Evolutionary conservation across 78 protist genomes (phyloP), one percentile per base, ranked within the genome.

Genomic region (Protostelium mycophagum): DNA sequence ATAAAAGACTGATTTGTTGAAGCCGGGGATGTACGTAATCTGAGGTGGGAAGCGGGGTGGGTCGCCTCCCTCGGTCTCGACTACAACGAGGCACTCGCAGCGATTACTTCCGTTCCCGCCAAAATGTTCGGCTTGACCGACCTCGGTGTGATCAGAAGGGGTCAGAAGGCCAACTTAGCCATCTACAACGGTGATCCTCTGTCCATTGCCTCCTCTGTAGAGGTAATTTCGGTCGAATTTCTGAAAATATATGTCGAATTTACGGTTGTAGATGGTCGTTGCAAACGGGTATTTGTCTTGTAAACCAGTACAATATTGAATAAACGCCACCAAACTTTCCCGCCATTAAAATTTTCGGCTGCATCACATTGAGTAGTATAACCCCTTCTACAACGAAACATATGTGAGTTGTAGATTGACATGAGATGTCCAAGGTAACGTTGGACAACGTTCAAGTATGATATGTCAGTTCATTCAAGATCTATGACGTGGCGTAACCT

Each of bases 41-140:
- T 51, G 73, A 51, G 73, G 16, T 51, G 73, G 73, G 73, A 51
- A 16, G 73, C 73, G 16, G 73, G 73, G 73, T 51, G 73, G 73
- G 73, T 16, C 73, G 73, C 16, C 31, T 5, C 73, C 73, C 5
- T 25, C 16, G 73, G 73, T 25, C 5, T 51, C 31, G 31, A 5
- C 16, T 51, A 51, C 73, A 16, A 25, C 31, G 73, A 51, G 16
- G 73, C 73, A 51, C 73, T 51, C 31, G 73, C 73, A 25, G 5
- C 73, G 31, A 51, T 51, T 16, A 85, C 86, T 85, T 85, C 37
- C 37, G 86, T 85, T 85, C 86, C 37, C 86, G 37, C 36, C 36
- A 85, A 36, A 37, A 36, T 36, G 36, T 85, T 85, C 16, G 86
- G 86, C 5, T 85, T 85, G 86, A 35, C 5, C 16, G 86, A 16